Evolutionary conservation across 495 filamentous ascomycete species (phyloP), one percentile per base, ranked within the genome.

Genomic region (Trichocladium uniseriatum): DNA sequence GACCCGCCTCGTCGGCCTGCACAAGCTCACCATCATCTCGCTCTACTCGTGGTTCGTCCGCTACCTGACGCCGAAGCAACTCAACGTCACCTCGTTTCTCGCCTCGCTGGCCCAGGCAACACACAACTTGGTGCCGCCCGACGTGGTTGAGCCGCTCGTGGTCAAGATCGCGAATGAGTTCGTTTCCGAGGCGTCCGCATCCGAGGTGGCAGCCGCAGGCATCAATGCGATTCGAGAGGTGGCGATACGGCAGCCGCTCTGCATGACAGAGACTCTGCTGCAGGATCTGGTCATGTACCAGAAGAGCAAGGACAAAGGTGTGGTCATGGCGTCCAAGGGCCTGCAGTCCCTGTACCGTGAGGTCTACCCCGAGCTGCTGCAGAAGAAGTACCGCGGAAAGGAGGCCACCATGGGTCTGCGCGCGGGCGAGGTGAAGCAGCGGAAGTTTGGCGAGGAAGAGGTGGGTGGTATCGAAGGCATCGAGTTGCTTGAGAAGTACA

Each of bases 101-200:
- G 94, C 91, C 16, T 92, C 84, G 3, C 76, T 95, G 43, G 92
- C 92, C 13, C 94, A 97, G 69, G 83, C 86, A 11, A 86, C 88
- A 10, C 92, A 99, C 63, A 83, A 82, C 53, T 73, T 95, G 28
- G 89, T 97, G 11, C 92, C 92, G 2, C 94, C 94, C 1, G 92
- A 99, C 70, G 84, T 81, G 5, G 77, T 99, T 16, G 90, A 96
- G 67, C 89, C 92, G 1, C 69, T 99, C 19, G 68, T 99, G 14
- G 82, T 87, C 63, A 97, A 95, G 71, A 96, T 99, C 52, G 91
- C 92, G 32, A 95, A 96, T 48, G 89, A 96, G 67, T 99, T 99
- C 60, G 91, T 99, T 7, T 94, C 87, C 0, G 92, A 99, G 64
- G 92, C 89, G 13, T 85, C 88, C 0, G 89, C 91, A 6, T 74